Base-by-base conservation (phyloP, 2,329 filamentous ascomycete species). In the Venturia asperata region DNA sequence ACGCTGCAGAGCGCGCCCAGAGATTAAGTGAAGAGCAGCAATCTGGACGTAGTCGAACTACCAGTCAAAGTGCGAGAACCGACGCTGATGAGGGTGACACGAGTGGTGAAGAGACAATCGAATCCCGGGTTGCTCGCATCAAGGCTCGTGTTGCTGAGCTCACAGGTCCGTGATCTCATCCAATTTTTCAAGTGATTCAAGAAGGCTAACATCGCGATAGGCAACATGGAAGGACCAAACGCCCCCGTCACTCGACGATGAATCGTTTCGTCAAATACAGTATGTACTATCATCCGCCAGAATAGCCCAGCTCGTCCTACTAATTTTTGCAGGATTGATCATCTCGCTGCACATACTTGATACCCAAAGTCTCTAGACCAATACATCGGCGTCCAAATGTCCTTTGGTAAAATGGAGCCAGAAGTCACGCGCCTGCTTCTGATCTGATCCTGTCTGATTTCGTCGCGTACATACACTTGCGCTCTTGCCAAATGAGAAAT, bases 51-150 rank as follows among this genome's bases (percentile, higher is more conserved):
- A 83, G 79, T 55, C 80, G 85, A 70, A 52, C 21, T 27, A 27
- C 47, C 9, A 80, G 78, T 67, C 74, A 77, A 65, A 77, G 84
- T 79, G 71, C 64, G n/a, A 67, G 83, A 71, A 80, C 80, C 37
- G 78, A 81, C 9, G 86, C 82, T 21, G 91, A 93, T 68, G 91
- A 94, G 71, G 86, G 84, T n/a, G 91, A 96, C 70, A 94, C 90
- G n/a, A 96, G 90, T 73, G 92, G 90, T 65, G 93, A 97, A 83
- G 93, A 96, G 82, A 94, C 92, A 43, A 97, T 97, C 72, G 94
- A 99, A 77, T 92, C 92, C 61, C 90, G 94, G 69, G 94, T 97
- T 67, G 94, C 94, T 61, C 90, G 94, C 68, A 99, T 99, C 83
- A 97, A 97, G 79, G 94, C 94, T 67, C 88, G 94, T 68, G 94